A percentile compares a stretch with the other conserved stretches of the same genome.
Evolutionary conservation across 2,329 filamentous ascomycete species (phyloP).

Genomic region (Periconia sp.): DNA sequence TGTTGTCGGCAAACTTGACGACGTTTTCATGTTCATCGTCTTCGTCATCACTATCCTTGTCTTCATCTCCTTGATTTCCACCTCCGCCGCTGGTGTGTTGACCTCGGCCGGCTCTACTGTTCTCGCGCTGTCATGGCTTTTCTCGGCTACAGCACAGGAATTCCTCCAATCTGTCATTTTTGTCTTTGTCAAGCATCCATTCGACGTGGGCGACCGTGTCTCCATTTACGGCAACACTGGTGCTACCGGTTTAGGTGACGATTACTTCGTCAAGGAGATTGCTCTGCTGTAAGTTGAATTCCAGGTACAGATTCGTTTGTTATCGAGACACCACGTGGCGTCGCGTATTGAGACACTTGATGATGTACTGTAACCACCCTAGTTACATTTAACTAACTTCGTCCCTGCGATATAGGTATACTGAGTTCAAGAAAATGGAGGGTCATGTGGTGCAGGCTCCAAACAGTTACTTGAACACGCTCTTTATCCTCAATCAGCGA

Average conservation of each 20-base stretch:
- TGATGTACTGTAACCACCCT: too few species aligned
- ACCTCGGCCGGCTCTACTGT: conserved; percentile 84
- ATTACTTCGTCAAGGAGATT: conserved; percentile 96
- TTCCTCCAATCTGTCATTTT: conserved; percentile 94
- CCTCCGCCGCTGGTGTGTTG: conserved; percentile 86
- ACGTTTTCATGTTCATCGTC: conserved; percentile 87
- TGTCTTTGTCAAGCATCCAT: conserved; percentile 96
- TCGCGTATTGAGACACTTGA: too few species aligned
- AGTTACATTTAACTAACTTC: too few species aligned
- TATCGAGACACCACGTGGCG: too few species aligned
- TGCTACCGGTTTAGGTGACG: conserved; percentile 74
- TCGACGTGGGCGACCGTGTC: conserved; percentile 92
- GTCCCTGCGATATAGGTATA: too few species aligned
- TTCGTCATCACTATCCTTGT: conserved; percentile 78
- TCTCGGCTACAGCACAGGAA: conserved; percentile 89
- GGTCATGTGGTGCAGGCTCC: conserved; percentile 94
- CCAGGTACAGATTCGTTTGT: too few species aligned
- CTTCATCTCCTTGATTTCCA: conserved; percentile 85
- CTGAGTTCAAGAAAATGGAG: conserved; percentile 98
- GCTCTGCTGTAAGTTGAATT: conserved; percentile 85
- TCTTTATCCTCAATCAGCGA: conserved; percentile 94
- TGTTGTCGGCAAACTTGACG: conserved; percentile 85
- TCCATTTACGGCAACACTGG: conserved; percentile 90
- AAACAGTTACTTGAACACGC: conserved; percentile 87
- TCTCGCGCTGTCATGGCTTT: conserved; percentile 89